Conservation (phyloP, 2,329 filamentous ascomycete species). For the Colletotrichum echinochloae region DNA sequence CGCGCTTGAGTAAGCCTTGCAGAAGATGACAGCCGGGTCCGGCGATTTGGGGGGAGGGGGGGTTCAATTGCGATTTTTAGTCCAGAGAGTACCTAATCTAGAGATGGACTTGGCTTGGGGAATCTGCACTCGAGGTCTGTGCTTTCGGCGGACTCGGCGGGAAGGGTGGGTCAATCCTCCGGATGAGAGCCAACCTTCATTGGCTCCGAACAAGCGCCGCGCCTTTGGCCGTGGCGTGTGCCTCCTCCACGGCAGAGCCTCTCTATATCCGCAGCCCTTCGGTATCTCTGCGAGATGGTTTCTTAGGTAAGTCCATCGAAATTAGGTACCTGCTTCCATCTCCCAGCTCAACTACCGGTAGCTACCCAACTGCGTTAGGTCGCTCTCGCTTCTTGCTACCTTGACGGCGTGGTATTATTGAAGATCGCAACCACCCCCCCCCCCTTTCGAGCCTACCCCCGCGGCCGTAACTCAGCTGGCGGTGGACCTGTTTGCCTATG, state of each 20-base stretch:
- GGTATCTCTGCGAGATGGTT: not conserved
- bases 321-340: not conserved
- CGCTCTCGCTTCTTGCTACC: not conserved
- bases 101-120: too few relatives aligned
- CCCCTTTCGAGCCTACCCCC: not conserved
- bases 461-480: slow-evolving; percentile 4
- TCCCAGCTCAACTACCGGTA: not conserved
- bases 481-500: not conserved
- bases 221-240: not conserved
- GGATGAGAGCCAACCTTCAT: not conserved
- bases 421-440: not conserved
- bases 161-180: not conserved
- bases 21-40: not conserved
- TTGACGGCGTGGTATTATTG: not conserved
- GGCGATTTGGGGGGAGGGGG: not conserved
- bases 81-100: too few relatives aligned
- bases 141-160: not conserved
- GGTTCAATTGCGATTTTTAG: too few relatives aligned
- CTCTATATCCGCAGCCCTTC: not conserved
- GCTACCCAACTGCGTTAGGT: not conserved
- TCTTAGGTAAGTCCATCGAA: not conserved
- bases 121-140: not conserved
- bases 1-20: not conserved
- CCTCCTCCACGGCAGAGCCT: not conserved
- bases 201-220: not conserved